These are phyloP conservation scores for Alternaria viburni DNA, from an alignment of 2,329 filamentous ascomycete species.

Conservation along the genomic window DNA sequence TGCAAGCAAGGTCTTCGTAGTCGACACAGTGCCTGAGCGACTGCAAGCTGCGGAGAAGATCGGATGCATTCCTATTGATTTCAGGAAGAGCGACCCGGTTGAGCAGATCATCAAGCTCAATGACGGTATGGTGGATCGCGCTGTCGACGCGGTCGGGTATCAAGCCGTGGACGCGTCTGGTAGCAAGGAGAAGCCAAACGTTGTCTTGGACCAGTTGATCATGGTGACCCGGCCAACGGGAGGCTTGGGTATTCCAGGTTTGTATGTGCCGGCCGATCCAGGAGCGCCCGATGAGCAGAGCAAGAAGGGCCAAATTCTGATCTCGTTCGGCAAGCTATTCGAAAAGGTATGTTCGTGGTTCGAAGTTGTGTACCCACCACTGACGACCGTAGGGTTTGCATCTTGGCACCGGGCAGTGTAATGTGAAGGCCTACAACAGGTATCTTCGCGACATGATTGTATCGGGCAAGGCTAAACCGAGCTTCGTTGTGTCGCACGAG, in stretches of 20 bases:
- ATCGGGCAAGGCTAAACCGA: slow-evolving; percentile 67
- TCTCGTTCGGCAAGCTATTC: slow-evolving; percentile 72
- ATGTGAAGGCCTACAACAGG: slow-evolving; percentile 71
- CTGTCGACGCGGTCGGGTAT: slow-evolving; percentile 71
- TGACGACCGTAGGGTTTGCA: slow-evolving; percentile 58
- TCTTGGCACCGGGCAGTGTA: slow-evolving; percentile 69
- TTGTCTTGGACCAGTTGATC: slow-evolving; percentile 69
- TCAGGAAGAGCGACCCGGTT: slow-evolving; percentile 64
- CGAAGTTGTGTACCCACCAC: neutral
- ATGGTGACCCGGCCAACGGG: slow-evolving; percentile 66
- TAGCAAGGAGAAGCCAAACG: slow-evolving; percentile 66
- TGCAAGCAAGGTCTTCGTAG: slow-evolving; percentile 66
- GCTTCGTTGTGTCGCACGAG: slow-evolving; percentile 71
- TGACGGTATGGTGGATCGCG: slow-evolving; percentile 66
- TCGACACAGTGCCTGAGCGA: slow-evolving; percentile 67
- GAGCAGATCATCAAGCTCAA: slow-evolving; percentile 66
- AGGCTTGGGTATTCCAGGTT: slow-evolving; percentile 66
- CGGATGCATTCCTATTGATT: slow-evolving; percentile 66
- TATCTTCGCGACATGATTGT: slow-evolving; percentile 71
- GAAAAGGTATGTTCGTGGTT: slow-evolving; percentile 60
- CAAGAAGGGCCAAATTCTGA: slow-evolving; percentile 67
- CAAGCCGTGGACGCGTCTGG: slow-evolving; percentile 64
- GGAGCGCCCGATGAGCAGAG: slow-evolving; percentile 67
- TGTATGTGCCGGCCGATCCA: slow-evolving; percentile 63
- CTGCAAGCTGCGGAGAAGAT: slow-evolving; percentile 67